Base-by-base conservation (phyloP, 1,284 basidiomycete genomes). In the Vanrija pseudolonga region DNA sequence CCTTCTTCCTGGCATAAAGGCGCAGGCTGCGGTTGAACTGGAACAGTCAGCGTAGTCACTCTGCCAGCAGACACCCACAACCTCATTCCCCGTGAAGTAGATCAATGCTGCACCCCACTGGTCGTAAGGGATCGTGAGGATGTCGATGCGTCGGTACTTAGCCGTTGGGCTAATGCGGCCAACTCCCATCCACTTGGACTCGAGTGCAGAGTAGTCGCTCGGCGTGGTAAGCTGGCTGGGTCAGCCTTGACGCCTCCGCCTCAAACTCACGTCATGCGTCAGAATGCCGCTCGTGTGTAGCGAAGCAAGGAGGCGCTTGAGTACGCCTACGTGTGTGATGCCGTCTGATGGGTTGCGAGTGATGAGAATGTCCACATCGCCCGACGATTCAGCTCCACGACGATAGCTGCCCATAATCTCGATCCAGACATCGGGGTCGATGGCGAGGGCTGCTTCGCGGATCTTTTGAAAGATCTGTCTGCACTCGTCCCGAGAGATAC, bases 321-420 rank as follows among this genome's bases (percentile, higher is more conserved):
- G 57, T 57, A 64, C 63, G 82, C 90, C 88, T 52, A 76, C 72
- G 66, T 93, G 90, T 0, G 84, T 87, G 54, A 76, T 80, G 0
- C 89, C 89, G 63, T 92, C 89, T 4, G 80, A 71, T 0, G 82
- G 80, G 22, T 85, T 80, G 15, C 90, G 83, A 0, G 89, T 90
- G 61, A 95, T 85, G 56, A 95, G 72, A 48, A 95, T 85, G 71
- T 96, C 92, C 53, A 96, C 90, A 70, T 95, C 92, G 1, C 92
- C 91, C 53, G 88, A 93, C 47, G 84, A 83, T 1, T 78, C 76
- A 67, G 86, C 86, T 6, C 89, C 88, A 56, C 92, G 81, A 59
- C 91, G 79, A 71, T 86, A 95, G 63, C 88, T 91, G 1, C 92
- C 92, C 92, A 95, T 94, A 51, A 91, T 85, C 53, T 90, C 84